Evolutionary conservation across 352 stramenopile genomes (phyloP).

Genomic region (Thraustochytrium striatum): DNA sequence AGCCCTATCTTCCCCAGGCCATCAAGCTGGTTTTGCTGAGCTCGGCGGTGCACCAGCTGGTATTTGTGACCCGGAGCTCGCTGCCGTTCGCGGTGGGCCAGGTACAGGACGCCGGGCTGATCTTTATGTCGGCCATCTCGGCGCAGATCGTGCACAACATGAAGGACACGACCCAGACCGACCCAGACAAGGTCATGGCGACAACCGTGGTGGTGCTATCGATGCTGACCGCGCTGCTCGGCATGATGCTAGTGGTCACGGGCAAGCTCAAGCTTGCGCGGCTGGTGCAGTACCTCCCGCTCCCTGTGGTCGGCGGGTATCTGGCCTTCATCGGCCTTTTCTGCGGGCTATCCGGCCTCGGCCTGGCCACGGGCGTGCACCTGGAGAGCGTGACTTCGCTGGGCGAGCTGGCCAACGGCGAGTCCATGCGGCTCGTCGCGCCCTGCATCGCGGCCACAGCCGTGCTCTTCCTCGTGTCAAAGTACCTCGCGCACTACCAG

Average conservation of each 20-base stretch:
- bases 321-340: constrained; percentile 95
- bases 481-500: constrained; percentile 58
- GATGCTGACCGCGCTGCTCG: constrained; percentile 81
- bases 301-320: constrained; percentile 94
- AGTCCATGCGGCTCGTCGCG: constrained; percentile 56
- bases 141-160: constrained; percentile 76
- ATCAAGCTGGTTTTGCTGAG: constrained; percentile 94
- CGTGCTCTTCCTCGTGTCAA: constrained; percentile 60
- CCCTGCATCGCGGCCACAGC: constrained; percentile 63
- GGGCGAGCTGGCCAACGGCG: constrained; percentile 41
- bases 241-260: constrained; percentile 85
- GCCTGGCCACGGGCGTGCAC: constrained; percentile 57
- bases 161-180: constrained; percentile 50
- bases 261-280: constrained; percentile 85
- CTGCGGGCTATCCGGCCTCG: constrained; percentile 60
- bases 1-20: constrained; percentile 67
- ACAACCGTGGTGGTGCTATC: constrained; percentile 88
- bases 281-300: constrained; percentile 92
- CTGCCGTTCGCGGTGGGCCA: constrained; percentile 94
- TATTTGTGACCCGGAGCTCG: constrained; percentile 81
- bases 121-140: constrained; percentile 92
- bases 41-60: constrained; percentile 89
- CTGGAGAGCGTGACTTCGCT: constrained; percentile 51
- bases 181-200: constrained; percentile 69
- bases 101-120: constrained; percentile 95